Percentiles rank a stretch among this genome's conserved stretches.
phyloP scores from a whole-genome alignment of 164 flowering plant genomes.

The Taxillus chinensis region DNA sequence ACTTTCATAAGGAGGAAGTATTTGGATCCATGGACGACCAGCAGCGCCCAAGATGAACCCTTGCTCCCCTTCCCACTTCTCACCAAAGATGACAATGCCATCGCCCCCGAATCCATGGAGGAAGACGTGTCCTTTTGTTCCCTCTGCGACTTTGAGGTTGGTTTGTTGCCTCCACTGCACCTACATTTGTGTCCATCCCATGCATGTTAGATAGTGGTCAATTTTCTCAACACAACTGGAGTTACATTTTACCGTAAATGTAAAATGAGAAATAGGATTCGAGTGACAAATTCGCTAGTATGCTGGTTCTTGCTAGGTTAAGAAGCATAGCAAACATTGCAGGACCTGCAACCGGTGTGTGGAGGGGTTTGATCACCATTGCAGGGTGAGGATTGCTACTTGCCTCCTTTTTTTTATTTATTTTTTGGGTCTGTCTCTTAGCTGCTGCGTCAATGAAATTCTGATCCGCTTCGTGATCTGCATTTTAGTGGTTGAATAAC shows the following conservation, averaged over 20 bases:
- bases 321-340: slow-evolving; percentile 86
- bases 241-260: too few species aligned
- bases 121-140: slow-evolving; percentile 70
- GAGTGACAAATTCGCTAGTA: too few species aligned
- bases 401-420: neutral
- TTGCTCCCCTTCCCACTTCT: slow-evolving; percentile 74
- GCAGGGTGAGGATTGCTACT: slow-evolving; percentile 49
- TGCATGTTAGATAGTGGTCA: too few species aligned
- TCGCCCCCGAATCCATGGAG: slow-evolving; percentile 48
- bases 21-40: slow-evolving; percentile 49
- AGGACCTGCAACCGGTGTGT: slow-evolving; percentile 91
- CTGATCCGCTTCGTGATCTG: slow-evolving; percentile 7
- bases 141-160: slow-evolving; percentile 76
- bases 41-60: slow-evolving; percentile 49
- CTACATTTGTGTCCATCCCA: too few species aligned
- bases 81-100: slow-evolving; percentile 55
- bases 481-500: slow-evolving; percentile 86
- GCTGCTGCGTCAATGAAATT: neutral
- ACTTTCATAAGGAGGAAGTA: slow-evolving; percentile 68
- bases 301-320: slow-evolving; percentile 27
- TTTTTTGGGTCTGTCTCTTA: neutral
- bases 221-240: too few species aligned
- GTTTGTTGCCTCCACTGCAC: slow-evolving; percentile 5
- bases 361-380: slow-evolving; percentile 98
- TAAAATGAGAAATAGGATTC: too few species aligned